A percentile compares a stretch with the other conserved stretches of the same genome.
phyloP scores from a whole-genome alignment of 352 stramenopile species.

The Bremia lactucae region DNA sequence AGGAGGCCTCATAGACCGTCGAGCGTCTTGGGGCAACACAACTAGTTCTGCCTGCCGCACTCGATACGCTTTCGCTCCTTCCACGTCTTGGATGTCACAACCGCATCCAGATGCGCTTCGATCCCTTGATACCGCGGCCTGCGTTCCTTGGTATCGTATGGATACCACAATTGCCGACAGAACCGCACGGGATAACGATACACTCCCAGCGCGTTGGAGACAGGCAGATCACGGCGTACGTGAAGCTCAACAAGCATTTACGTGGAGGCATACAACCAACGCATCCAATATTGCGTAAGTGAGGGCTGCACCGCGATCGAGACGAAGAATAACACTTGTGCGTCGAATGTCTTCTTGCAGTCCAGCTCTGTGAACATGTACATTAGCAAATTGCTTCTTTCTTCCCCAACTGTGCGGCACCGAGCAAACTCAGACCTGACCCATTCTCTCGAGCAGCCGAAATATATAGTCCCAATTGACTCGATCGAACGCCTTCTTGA shows the following conservation, averaged over 20 bases:
- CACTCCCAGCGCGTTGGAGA: not conserved
- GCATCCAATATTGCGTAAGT: too few species aligned
- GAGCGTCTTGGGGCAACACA: not conserved
- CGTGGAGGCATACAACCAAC: not conserved
- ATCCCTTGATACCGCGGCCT: not conserved
- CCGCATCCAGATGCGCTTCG: not conserved
- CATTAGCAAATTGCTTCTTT: too few species aligned
- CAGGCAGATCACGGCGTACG: not conserved
- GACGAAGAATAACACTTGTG: too few species aligned
- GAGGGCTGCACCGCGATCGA: too few species aligned
- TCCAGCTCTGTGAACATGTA: too few species aligned
- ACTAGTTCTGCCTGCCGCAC: not conserved
- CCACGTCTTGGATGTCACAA: not conserved
- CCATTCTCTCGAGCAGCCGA: too few species aligned
- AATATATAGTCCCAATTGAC: too few species aligned
- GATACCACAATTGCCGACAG: not conserved
- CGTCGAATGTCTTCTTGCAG: too few species aligned
- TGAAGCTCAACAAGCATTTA: constrained; percentile 1
- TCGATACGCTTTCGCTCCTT: not conserved
- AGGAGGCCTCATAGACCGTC: not conserved
- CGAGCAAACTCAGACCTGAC: too few species aligned
- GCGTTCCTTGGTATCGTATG: not conserved
- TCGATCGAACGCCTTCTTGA: too few species aligned
- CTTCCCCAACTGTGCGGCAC: too few species aligned
- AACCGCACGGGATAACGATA: not conserved